Conservation (phyloP, 805 yeast genomes). For the Sugiyamaella lignohabitans region DNA sequence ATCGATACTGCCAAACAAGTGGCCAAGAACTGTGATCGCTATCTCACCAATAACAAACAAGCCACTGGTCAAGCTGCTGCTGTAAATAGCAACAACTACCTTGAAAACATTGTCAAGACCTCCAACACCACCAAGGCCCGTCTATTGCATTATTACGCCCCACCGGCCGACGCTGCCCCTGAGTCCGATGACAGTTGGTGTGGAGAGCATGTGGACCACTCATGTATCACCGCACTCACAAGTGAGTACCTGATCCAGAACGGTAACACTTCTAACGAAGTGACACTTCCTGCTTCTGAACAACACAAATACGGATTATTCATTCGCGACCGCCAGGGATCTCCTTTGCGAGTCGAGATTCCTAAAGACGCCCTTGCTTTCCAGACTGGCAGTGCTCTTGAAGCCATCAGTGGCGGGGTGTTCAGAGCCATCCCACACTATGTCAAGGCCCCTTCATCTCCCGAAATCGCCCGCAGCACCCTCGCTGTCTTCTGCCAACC, state of each 20-base stretch:
- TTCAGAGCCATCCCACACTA: constrained; percentile 56
- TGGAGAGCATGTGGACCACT: constrained; percentile 56
- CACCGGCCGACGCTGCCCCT: constrained; percentile 9
- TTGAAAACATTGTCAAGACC: constrained; percentile 40
- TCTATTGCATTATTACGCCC: constrained; percentile 48
- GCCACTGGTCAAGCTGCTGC: background rate
- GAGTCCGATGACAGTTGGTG: constrained; percentile 44
- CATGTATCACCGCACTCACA: constrained; percentile 53
- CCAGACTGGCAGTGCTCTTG: constrained; percentile 54
- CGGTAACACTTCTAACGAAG: constrained; percentile 11
- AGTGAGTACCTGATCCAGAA: constrained; percentile 48
- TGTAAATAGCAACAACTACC: constrained; percentile 32
- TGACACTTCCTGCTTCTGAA: constrained; percentile 14
- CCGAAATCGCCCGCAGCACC: constrained; percentile 44
- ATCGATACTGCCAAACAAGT: constrained; percentile 44
- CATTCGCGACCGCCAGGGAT: constrained; percentile 41
- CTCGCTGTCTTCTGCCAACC: constrained; percentile 62
- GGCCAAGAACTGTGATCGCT: constrained; percentile 49
- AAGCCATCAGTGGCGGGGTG: constrained; percentile 42
- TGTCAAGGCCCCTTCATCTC: constrained; percentile 32
- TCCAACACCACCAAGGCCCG: constrained; percentile 55
- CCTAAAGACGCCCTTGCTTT: constrained; percentile 53
- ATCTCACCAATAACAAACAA: constrained; percentile 33
- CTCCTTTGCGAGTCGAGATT: constrained; percentile 44
- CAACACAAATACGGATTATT: constrained; percentile 42